These are phyloP conservation scores for Phytopythium litorale DNA, from an alignment of 352 stramenopile species.

Conservation along the genomic window DNA sequence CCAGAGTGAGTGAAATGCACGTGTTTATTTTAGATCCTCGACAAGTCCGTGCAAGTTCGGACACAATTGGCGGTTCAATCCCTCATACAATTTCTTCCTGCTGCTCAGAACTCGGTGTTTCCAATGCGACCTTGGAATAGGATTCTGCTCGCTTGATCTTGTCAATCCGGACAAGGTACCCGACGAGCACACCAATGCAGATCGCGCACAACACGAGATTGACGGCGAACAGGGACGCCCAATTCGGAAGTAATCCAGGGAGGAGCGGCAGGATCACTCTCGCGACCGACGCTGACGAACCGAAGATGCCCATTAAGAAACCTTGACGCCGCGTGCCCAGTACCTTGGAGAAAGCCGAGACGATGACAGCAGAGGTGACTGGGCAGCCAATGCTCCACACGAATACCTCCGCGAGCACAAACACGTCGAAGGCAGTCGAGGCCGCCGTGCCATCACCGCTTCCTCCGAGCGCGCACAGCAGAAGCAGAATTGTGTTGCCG, in stretches of 20 bases:
- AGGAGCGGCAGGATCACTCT: slow-evolving; percentile 59
- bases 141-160: background rate
- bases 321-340: slow-evolving; percentile 49
- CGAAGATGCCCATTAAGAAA: slow-evolving; percentile 56
- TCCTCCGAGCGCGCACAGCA: slow-evolving; percentile 15
- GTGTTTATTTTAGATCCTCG: too few species aligned
- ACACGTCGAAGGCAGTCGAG: slow-evolving; percentile 22
- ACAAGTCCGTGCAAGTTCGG: too few species aligned
- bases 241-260: slow-evolving; percentile 39
- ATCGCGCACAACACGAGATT: slow-evolving; percentile 38
- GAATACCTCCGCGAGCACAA: slow-evolving; percentile 42
- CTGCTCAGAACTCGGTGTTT: background rate
- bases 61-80: too few species aligned
- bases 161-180: slow-evolving; percentile 10
- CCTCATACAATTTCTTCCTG: background rate
- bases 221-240: slow-evolving; percentile 37
- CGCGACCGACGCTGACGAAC: slow-evolving; percentile 46
- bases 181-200: slow-evolving; percentile 34
- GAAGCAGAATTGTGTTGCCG: slow-evolving; percentile 42
- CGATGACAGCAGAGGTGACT: slow-evolving; percentile 45
- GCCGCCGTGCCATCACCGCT: background rate
- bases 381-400: slow-evolving; percentile 66
- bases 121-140: background rate
- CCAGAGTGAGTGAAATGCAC: too few species aligned
- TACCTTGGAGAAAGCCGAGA: slow-evolving; percentile 56